A percentile compares a stretch with the other conserved stretches of the same genome.
Evolutionary conservation across 2,329 filamentous ascomycete genomes (phyloP).

Genomic region (Leptographium flavum): DNA sequence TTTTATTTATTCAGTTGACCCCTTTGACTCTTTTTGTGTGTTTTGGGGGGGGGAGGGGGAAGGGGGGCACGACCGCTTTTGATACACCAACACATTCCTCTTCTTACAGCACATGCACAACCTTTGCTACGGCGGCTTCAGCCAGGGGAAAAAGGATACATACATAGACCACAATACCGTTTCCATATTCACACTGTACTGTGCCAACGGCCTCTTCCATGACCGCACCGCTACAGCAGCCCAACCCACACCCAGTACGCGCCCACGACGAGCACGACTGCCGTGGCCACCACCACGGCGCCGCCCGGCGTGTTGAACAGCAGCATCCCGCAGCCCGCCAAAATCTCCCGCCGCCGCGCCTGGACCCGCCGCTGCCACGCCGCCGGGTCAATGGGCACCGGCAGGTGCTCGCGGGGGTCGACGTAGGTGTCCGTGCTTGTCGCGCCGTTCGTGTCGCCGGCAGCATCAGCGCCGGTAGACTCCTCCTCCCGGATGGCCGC

Average conservation of each 20-base stretch:
- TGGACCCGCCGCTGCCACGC: slow-evolving; percentile 36
- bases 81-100: too few relatives aligned
- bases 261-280: slow-evolving; percentile 26
- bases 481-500: slow-evolving; percentile 3
- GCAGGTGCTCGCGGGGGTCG: slow-evolving; percentile 30
- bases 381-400: slow-evolving; percentile 37
- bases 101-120: too few relatives aligned
- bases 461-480: not conserved
- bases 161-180: too few relatives aligned
- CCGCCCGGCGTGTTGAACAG: slow-evolving; percentile 39
- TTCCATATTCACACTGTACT: too few relatives aligned
- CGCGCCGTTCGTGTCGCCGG: not conserved
- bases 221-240: not conserved
- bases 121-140: too few relatives aligned
- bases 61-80: too few relatives aligned
- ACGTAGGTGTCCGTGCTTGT: not conserved
- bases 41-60: not conserved
- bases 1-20: not conserved
- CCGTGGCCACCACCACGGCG: slow-evolving; percentile 27
- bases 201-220: too few relatives aligned
- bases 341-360: slow-evolving; percentile 29
- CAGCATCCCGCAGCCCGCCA: slow-evolving; percentile 40
- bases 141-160: too few relatives aligned
- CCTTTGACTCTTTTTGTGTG: too few relatives aligned
- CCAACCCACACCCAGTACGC: slow-evolving; percentile 27